Evolutionary conservation across 345 rosid genomes (phyloP), one percentile per base, ranked within the genome.

Genomic region (Excoecaria cochinchinensis): DNA sequence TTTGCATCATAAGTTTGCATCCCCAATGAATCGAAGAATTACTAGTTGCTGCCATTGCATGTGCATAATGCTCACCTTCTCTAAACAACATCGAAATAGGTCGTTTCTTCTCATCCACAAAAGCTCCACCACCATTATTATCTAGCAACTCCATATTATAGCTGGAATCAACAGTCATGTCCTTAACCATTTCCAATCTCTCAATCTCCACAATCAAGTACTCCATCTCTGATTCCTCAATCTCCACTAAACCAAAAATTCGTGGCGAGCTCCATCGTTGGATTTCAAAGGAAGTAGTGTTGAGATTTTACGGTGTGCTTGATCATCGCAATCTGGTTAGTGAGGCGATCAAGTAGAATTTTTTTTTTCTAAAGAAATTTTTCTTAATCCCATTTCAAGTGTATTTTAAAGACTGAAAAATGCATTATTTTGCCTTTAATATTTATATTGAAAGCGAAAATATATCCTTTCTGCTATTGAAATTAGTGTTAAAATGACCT

Each of bases 41-140:
- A 85, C 87, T 86, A 1, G 89, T 84, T 21, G 75, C 75, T 1
- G 90, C 78, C 22, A 57, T 60, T 3, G 69, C 68, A 14, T 61
- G n/a, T n/a, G n/a, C n/a, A n/a, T n/a, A 58, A 80, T 79, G 74
- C 76, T 84, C 81, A 58, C 80, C 90, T 25, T 90, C 92, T 72
- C 84, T 78, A 78, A 94, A 92, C n/a, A 98, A 95, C 98, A 90
- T 89, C 17, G 92, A 82, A 68, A 93, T 98, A 2, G 95, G 97
- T 71, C 92, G 91, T 81, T 94, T 94, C 79, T 80, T 80, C 70
- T 84, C 95, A 69, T 87, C 86, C 25, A 50, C 83, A 78, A 92
- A 86, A 69, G 90, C 85, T 64, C 81, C 91, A 57, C 55, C 63
- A 65, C 51, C 25, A 36, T 61, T 68, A 46, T 25, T 62, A 0